A percentile compares a stretch with the other conserved stretches of the same genome.
Conservation (phyloP, 129 eudicot genomes). For the Helianthus annuus region DNA sequence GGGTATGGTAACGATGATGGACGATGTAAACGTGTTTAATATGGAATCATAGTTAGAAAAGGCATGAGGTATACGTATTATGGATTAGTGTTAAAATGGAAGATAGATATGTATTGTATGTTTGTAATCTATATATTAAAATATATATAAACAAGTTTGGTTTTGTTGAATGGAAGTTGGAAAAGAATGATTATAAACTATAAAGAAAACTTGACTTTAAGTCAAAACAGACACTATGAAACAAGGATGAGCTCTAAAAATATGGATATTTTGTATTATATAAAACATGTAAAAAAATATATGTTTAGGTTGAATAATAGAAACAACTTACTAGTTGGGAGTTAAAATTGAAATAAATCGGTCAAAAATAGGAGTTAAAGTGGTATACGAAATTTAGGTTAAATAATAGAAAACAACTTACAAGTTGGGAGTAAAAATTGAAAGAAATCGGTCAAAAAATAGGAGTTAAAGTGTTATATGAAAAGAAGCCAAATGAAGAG, state of each 20-base stretch:
- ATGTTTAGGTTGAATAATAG: not conserved
- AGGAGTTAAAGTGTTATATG: constrained; percentile 34
- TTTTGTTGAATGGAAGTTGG: not conserved
- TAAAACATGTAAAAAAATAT: not conserved
- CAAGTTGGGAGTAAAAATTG: constrained; percentile 13
- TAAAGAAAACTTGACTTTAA: not conserved
- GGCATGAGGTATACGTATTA: too few relatives aligned
- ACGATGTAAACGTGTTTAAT: too few relatives aligned
- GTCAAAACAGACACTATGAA: not conserved
- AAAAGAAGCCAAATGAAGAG: constrained; percentile 37
- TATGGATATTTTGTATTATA: not conserved
- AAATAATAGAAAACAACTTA: not conserved
- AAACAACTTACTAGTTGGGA: not conserved
- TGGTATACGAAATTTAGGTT: constrained; percentile 19
- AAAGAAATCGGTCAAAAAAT: constrained; percentile 30
- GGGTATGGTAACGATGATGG: too few relatives aligned
- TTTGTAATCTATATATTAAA: not conserved
- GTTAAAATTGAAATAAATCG: constrained; percentile 21
- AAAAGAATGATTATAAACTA: not conserved
- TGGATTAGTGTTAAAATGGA: too few relatives aligned
- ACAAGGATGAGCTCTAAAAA: not conserved
- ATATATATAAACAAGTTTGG: not conserved
- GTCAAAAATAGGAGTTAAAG: constrained; percentile 39
- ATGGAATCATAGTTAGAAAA: too few relatives aligned
- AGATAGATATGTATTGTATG: too few relatives aligned